Conservation (phyloP, 78 protist genomes). For the Pigoraptor vietnamica region DNA sequence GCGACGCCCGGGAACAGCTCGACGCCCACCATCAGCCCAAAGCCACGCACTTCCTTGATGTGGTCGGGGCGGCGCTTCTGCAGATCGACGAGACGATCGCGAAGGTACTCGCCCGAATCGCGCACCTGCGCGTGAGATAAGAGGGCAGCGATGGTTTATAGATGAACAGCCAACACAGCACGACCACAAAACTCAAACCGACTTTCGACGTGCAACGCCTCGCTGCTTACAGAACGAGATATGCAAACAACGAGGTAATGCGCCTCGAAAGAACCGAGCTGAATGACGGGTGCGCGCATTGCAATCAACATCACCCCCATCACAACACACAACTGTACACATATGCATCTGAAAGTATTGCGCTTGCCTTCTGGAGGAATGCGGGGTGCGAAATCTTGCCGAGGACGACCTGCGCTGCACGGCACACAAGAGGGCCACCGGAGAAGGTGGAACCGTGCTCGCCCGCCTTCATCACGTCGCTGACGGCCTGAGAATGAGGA, state of each 20-base stretch:
- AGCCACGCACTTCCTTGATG: conserved; percentile 33
- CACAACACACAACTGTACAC: conserved; percentile 8
- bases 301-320: background rate
- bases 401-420: conserved; percentile 46
- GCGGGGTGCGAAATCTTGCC: conserved; percentile 17
- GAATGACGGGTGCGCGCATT: no score
- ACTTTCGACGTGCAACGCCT: no score
- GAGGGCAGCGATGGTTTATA: background rate
- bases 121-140: background rate
- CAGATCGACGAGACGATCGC: conserved; percentile 6
- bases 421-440: conserved; percentile 67
- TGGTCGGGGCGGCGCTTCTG: conserved; percentile 11
- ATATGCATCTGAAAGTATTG: background rate
- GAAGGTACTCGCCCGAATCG: background rate
- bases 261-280: no score
- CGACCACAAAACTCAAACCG: background rate
- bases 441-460: conserved; percentile 78
- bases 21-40: conserved; percentile 50
- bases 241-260: background rate
- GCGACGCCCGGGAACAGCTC: background rate
- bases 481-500: background rate
- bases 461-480: conserved; percentile 52
- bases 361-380: background rate
- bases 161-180: background rate
- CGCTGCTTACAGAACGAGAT: background rate